Conservation (phyloP, 176 grass and related monocot species). For the Aegilops sharonensis region DNA sequence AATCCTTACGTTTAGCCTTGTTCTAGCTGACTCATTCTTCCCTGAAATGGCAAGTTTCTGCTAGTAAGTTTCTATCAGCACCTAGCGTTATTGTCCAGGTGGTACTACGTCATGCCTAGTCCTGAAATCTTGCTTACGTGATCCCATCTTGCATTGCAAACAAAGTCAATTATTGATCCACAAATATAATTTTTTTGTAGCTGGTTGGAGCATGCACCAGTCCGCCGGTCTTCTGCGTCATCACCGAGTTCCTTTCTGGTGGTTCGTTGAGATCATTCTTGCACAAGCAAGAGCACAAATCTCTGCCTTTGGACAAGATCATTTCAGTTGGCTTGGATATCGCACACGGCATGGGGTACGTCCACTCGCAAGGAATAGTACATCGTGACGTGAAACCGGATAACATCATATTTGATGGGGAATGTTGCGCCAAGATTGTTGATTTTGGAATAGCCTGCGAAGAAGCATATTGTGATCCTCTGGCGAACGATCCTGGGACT, state of each 20-base stretch:
- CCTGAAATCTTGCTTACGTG: not conserved
- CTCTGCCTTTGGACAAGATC: slow-evolving; percentile 59
- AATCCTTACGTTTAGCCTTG: not conserved
- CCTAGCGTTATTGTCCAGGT: not conserved
- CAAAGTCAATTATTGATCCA: not conserved
- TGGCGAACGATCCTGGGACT: slow-evolving; percentile 73
- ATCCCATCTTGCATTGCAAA: not conserved
- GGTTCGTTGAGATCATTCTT: slow-evolving; percentile 84
- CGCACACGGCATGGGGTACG: slow-evolving; percentile 72
- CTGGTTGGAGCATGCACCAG: slow-evolving; percentile 68
- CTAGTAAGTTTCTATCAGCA: not conserved
- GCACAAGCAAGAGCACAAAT: slow-evolving; percentile 75
- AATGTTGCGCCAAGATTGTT: slow-evolving; percentile 70
- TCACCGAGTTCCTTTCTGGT: slow-evolving; percentile 79
- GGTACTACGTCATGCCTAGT: not conserved
- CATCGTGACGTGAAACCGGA: slow-evolving; percentile 97
- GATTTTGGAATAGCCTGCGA: slow-evolving; percentile 94
- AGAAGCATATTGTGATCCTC: slow-evolving; percentile 59
- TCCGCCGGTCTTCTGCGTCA: slow-evolving; percentile 70
- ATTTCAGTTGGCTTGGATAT: slow-evolving; percentile 75
- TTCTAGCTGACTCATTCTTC: not conserved
- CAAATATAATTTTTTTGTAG: slow-evolving; percentile 40
- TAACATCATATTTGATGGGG: slow-evolving; percentile 75
- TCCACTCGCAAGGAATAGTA: slow-evolving; percentile 83
- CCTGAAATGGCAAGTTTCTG: not conserved